Evolutionary conservation across 441 rosid genomes (phyloP).

Genomic region (Corymbia calophylla): DNA sequence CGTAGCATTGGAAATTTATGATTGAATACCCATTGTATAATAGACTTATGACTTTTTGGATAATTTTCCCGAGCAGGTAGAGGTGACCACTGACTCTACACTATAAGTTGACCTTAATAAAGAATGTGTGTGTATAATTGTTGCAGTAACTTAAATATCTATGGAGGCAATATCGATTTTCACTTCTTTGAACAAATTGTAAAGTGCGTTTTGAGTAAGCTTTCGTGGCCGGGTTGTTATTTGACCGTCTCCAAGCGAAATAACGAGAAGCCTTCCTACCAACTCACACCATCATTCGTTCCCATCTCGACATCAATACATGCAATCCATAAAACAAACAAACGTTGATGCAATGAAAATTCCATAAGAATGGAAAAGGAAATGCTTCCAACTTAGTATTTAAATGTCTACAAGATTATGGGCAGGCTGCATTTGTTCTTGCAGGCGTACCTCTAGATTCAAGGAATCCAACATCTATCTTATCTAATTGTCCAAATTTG

Average conservation of each 20-base stretch:
- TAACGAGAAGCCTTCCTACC: neutral
- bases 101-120: neutral
- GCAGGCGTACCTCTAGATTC: neutral
- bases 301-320: neutral
- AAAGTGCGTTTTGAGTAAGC: neutral
- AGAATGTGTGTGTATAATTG: neutral
- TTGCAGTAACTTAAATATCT: neutral
- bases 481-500: neutral
- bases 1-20: neutral
- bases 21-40: rapidly evolving
- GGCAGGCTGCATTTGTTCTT: neutral
- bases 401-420: neutral
- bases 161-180: neutral
- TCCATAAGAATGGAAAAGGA: neutral
- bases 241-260: neutral
- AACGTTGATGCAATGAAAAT: neutral
- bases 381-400: neutral
- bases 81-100: neutral
- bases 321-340: neutral
- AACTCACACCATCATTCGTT: neutral
- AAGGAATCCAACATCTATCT: neutral
- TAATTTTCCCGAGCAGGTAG: rapidly evolving
- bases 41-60: neutral
- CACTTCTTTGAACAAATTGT: neutral
- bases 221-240: neutral